These are phyloP conservation scores for Pythium apleroticum DNA, from an alignment of 352 stramenopile species.

Conservation along the genomic window DNA sequence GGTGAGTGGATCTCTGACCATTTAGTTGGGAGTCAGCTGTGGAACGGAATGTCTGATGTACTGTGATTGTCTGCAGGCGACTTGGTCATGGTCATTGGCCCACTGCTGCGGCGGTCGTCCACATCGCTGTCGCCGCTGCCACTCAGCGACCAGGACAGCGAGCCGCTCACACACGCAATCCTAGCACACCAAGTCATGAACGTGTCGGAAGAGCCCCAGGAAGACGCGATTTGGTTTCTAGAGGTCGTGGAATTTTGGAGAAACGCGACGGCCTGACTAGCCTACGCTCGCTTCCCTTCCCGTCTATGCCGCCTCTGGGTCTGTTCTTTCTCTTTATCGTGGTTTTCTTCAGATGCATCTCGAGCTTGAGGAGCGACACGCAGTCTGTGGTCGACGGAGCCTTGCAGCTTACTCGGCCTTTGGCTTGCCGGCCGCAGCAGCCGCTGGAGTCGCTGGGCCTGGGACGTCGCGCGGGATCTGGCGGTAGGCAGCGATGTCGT, in stretches of 20 bases:
- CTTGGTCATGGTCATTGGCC: slow-evolving; percentile 81
- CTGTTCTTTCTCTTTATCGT: not conserved
- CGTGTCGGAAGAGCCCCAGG: slow-evolving; percentile 14
- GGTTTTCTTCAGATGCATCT: not conserved
- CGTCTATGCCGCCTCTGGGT: not conserved
- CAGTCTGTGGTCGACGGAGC: not conserved
- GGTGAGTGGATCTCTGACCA: slow-evolving; percentile 31
- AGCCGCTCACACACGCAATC: not conserved
- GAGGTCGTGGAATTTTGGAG: slow-evolving; percentile 28
- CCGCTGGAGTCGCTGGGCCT: slow-evolving; percentile 22
- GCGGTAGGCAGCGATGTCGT: slow-evolving; percentile 50
- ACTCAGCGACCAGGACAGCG: slow-evolving; percentile 18
- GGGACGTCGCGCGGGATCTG: slow-evolving; percentile 37
- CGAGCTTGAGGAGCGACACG: not conserved
- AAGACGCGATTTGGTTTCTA: slow-evolving; percentile 29
- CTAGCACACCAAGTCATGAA: slow-evolving; percentile 27
- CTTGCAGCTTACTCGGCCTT: slow-evolving; percentile 23
- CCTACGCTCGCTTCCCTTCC: not conserved
- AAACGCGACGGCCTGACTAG: slow-evolving; percentile 1
- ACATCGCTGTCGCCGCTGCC: slow-evolving; percentile 6
- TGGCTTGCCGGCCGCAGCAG: slow-evolving; percentile 23
- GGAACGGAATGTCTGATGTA: not conserved
- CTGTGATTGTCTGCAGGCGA: slow-evolving; percentile 33
- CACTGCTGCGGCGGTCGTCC: slow-evolving; percentile 35
- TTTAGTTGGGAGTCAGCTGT: not conserved